Evolutionary conservation across 345 rosid genomes (phyloP).

Genomic region (Gossypium bickii): DNA sequence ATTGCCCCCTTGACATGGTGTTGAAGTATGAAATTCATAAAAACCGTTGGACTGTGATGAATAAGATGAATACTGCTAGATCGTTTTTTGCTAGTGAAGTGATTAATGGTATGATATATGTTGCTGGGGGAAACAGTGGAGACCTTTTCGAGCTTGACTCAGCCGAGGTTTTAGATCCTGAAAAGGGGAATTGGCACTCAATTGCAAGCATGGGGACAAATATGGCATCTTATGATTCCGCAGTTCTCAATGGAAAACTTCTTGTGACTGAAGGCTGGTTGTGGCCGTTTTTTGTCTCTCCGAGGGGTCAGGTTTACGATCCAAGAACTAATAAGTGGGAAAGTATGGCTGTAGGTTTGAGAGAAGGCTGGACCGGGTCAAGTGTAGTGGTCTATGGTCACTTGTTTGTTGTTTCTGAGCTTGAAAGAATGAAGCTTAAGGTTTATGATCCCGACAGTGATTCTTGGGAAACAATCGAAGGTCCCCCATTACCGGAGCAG

Average conservation of each 20-base stretch:
- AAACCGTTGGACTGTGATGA: constrained; percentile 78
- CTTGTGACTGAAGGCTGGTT: constrained; percentile 91
- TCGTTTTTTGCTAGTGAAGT: constrained; percentile 77
- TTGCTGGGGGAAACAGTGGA: constrained; percentile 79
- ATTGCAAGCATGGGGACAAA: constrained; percentile 66
- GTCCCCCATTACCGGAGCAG: constrained; percentile 77
- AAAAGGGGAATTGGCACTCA: constrained; percentile 53
- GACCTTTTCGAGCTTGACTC: constrained; percentile 70
- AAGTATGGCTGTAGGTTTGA: constrained; percentile 64
- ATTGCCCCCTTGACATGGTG: constrained; percentile 77
- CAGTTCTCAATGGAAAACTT: constrained; percentile 75
- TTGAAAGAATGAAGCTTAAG: constrained; percentile 88
- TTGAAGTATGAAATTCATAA: constrained; percentile 75
- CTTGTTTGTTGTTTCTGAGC: constrained; percentile 78
- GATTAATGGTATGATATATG: constrained; percentile 70
- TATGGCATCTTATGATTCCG: constrained; percentile 82
- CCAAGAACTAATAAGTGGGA: constrained; percentile 67
- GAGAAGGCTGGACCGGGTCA: constrained; percentile 95
- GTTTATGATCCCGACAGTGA: constrained; percentile 61
- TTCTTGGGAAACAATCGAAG: constrained; percentile 70
- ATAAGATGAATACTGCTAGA: constrained; percentile 62
- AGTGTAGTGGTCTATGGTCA: constrained; percentile 71
- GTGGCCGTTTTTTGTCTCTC: constrained; percentile 86
- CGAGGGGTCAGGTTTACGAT: constrained; percentile 82
- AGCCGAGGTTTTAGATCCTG: constrained; percentile 72